phyloP scores from a whole-genome alignment of 108 stramenopile genomes.

The Nitzschia inconspicua region DNA sequence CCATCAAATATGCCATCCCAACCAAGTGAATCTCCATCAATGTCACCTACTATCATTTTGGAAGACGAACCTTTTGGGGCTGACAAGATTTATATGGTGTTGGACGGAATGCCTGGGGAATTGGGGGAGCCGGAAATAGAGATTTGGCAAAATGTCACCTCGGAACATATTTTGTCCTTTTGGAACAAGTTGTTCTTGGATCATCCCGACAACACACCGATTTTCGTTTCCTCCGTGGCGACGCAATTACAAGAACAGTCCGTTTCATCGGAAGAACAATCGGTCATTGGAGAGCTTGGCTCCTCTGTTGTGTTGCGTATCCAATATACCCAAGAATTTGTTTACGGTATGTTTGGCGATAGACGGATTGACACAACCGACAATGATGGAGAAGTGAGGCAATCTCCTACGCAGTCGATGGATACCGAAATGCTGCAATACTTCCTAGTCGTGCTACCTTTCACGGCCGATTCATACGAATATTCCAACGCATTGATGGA shows the following conservation, averaged over 20 bases:
- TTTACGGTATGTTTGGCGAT: not conserved
- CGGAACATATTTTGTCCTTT: conserved; percentile 1
- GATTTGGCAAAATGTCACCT: conserved; percentile 8
- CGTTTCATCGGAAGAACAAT: not conserved
- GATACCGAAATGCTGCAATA: too few species aligned
- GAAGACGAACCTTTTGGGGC: not conserved
- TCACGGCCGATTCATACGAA: too few species aligned
- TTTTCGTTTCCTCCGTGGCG: conserved; percentile 2
- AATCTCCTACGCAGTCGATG: too few species aligned
- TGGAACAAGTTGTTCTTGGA: not conserved
- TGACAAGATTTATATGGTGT: not conserved
- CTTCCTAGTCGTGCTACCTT: too few species aligned
- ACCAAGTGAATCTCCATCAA: not conserved
- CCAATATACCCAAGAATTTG: conserved; percentile 9
- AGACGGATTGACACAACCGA: not conserved
- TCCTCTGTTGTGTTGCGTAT: not conserved
- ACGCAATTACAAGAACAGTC: not conserved
- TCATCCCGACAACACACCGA: not conserved
- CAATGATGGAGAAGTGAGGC: not conserved
- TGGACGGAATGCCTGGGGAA: not conserved
- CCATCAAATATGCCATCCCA: not conserved
- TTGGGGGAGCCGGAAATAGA: not conserved
- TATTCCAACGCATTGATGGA: too few species aligned
- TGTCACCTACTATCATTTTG: not conserved
- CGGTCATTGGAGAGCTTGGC: not conserved